Conservation (phyloP, 2,329 filamentous ascomycete species). For the Exophiala viscosa region DNA sequence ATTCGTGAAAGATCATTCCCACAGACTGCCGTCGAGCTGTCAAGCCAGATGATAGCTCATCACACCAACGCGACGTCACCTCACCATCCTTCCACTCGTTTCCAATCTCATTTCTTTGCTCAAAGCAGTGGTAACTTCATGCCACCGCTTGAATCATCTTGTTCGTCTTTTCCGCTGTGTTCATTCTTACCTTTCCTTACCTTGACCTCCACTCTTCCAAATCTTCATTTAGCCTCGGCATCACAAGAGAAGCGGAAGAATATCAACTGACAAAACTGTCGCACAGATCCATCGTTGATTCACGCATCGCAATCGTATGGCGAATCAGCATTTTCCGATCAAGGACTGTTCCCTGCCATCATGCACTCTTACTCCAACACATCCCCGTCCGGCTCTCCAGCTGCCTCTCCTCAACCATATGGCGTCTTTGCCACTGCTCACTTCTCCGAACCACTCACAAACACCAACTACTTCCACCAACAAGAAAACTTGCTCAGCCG, state of each 20-base stretch:
- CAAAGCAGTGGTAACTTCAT: slow-evolving; percentile 53
- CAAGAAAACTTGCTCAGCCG: slow-evolving; percentile 25
- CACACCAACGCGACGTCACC: not conserved
- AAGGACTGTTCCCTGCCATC: slow-evolving; percentile 34
- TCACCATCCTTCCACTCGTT: slow-evolving; percentile 11
- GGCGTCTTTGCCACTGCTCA: slow-evolving; percentile 30
- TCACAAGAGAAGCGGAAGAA: not conserved
- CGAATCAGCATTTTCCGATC: slow-evolving; percentile 11
- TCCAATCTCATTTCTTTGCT: slow-evolving; percentile 49
- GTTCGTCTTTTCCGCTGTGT: slow-evolving; percentile 44
- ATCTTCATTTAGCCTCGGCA: not conserved
- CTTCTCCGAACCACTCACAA: slow-evolving; percentile 25
- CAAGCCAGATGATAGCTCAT: slow-evolving; percentile 8
- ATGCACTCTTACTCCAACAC: slow-evolving; percentile 16
- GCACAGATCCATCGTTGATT: slow-evolving; percentile 25
- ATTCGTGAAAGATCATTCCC: slow-evolving; percentile 11
- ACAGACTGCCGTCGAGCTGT: not conserved
- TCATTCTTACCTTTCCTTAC: slow-evolving; percentile 23
- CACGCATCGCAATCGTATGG: slow-evolving; percentile 16
- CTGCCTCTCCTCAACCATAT: slow-evolving; percentile 31
- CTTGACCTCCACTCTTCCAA: slow-evolving; percentile 15
- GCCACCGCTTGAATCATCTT: slow-evolving; percentile 51
- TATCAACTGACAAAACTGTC: slow-evolving; percentile 11
- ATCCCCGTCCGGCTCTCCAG: slow-evolving; percentile 37
- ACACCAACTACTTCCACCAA: slow-evolving; percentile 29